Evolutionary conservation across 441 rosid genomes (phyloP), one percentile per base, ranked within the genome.

Genomic region (Erodium moschatum): DNA sequence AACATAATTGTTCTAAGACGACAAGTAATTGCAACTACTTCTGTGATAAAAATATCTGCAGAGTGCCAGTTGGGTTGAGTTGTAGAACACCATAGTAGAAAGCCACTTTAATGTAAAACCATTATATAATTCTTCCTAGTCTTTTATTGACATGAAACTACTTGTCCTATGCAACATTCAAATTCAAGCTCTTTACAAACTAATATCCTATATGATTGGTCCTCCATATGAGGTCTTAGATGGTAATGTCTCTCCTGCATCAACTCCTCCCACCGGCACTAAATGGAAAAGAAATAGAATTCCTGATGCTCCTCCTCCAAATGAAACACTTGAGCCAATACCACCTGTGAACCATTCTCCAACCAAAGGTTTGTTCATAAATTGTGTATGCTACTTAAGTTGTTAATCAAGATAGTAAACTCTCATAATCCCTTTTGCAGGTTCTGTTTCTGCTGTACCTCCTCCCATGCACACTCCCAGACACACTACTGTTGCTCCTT

Each of bases 291-390:
- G 48, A 20, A 74, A 50, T 68, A 76, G 73, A 68, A 75, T 65
- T 74, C 97, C 96, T 2, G 77, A 74, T 80, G 78, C 88, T 65
- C 75, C 87, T 71, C 89, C 97, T 0, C 73, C 82, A 29, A 71
- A 73, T 71, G 74, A 75, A 71, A 80, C 74, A 61, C 70, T 81
- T 52, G 78, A 68, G 75, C 82, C 85, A 52, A 79, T 78, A 19
- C 81, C 91, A 72, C 85, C 87, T 18, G 1, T 58, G 35, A 75
- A 66, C 70, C 75, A 74, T 76, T 72, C 81, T 44, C 88, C 86
- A 44, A 66, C 80, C 1, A 16, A 54, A 54, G 24, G 61, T 54
- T 16, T 54, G 61, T 54, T 16, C 3, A 54, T 54, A 54, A 7
- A 54, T 54, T 18, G 33, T 65, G 2, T 35, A 35, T 1, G 68